Evolutionary conservation across 345 rosid genomes (phyloP).

Genomic region (Arabis hirsuta): DNA sequence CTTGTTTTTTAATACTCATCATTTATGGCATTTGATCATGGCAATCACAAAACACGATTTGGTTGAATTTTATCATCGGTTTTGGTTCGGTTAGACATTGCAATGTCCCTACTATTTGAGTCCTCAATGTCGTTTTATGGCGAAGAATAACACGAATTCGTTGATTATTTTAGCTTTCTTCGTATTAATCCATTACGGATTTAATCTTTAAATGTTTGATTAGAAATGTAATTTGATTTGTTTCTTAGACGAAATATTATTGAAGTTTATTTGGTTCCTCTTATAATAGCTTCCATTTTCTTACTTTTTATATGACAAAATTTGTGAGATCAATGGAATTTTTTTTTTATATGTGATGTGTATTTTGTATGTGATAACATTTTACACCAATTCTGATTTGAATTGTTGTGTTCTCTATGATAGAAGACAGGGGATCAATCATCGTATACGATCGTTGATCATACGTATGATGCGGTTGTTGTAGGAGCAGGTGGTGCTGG

Average conservation of each 20-base stretch:
- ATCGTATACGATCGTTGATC: constrained; percentile 86
- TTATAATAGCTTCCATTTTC: too few species aligned
- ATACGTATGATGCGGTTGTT: constrained; percentile 88
- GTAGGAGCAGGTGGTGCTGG: constrained; percentile 99
- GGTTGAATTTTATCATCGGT: too few species aligned
- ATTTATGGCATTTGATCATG: not conserved
- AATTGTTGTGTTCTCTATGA: constrained; percentile 5
- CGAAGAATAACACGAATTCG: not conserved
- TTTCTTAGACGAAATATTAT: too few species aligned
- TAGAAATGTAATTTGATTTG: too few species aligned
- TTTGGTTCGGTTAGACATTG: too few species aligned
- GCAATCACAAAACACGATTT: not conserved
- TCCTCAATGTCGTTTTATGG: too few species aligned
- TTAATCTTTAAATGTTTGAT: too few species aligned
- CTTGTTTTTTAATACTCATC: not conserved
- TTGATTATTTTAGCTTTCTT: not conserved
- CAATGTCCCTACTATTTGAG: too few species aligned
- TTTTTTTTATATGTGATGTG: too few species aligned
- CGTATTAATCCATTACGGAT: not conserved
- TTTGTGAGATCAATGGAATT: not conserved
- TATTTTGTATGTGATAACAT: not conserved
- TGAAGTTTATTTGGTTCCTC: too few species aligned
- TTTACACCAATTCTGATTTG: not conserved
- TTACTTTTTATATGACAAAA: too few species aligned
- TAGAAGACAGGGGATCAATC: constrained; percentile 49